These are phyloP conservation scores for Geranium incanum DNA, from an alignment of 441 rosid genomes.

Conservation along the genomic window DNA sequence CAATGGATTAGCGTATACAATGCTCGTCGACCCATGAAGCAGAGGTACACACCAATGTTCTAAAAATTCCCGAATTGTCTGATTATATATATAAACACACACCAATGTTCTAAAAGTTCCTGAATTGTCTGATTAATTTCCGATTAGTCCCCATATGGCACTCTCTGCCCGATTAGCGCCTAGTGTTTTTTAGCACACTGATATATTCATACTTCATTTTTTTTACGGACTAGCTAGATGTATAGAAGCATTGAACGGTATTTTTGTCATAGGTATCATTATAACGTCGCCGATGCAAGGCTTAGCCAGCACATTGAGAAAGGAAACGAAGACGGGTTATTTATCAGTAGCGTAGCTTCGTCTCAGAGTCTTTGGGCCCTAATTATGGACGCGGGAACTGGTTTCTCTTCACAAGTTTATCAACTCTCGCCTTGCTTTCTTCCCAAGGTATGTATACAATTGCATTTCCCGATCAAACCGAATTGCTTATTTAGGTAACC, in stretches of 20 bases:
- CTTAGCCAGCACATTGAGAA: slow-evolving; percentile 41
- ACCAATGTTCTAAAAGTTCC: too few relatives aligned
- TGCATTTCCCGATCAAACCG: too few relatives aligned
- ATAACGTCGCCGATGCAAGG: slow-evolving; percentile 42
- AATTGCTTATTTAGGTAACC: too few relatives aligned
- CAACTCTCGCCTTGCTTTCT: slow-evolving; percentile 34
- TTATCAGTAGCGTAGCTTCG: slow-evolving; percentile 46
- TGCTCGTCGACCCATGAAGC: slow-evolving; percentile 93
- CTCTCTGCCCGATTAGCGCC: too few relatives aligned
- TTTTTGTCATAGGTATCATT: slow-evolving; percentile 36
- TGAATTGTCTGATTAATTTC: too few relatives aligned
- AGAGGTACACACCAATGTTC: slow-evolving; percentile 36
- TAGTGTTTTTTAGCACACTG: too few relatives aligned
- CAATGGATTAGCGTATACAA: slow-evolving; percentile 92
- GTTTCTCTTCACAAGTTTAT: slow-evolving; percentile 44
- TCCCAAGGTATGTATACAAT: slow-evolving; percentile 28
- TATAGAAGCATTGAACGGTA: not conserved
- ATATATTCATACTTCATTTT: too few relatives aligned
- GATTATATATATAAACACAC: too few relatives aligned
- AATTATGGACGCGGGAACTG: slow-evolving; percentile 54
- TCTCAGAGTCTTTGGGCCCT: slow-evolving; percentile 49
- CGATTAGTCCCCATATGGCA: too few relatives aligned
- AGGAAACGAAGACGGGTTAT: slow-evolving; percentile 48
- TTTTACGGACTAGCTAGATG: not conserved
- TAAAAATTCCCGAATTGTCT: too few relatives aligned